Evolutionary conservation across 2,329 filamentous ascomycete species (phyloP).

Genomic region (Aspergillus latus): DNA sequence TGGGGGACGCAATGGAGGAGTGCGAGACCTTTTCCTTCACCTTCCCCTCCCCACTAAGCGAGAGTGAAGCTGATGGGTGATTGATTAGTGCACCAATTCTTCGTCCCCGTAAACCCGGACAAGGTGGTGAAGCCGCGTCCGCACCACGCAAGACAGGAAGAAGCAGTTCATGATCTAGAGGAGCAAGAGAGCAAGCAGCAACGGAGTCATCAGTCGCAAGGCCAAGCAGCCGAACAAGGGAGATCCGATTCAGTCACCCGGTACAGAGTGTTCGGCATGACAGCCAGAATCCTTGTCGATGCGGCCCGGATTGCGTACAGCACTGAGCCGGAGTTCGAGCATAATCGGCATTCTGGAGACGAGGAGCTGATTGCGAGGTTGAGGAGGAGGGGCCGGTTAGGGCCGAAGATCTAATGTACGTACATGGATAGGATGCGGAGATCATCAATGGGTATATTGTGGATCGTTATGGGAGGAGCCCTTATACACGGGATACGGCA

Average conservation of each 20-base stretch:
- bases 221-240: slow-evolving; percentile 40
- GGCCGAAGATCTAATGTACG: slow-evolving; percentile 32
- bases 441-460: too few relatives aligned
- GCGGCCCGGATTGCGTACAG: slow-evolving; percentile 80
- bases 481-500: too few relatives aligned
- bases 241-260: slow-evolving; percentile 50
- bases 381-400: slow-evolving; percentile 57
- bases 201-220: neutral
- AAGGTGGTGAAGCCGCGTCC: slow-evolving; percentile 61
- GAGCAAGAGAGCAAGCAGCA: slow-evolving; percentile 43
- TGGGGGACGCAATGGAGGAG: slow-evolving; percentile 73
- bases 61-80: neutral
- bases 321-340: slow-evolving; percentile 80
- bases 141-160: slow-evolving; percentile 44
- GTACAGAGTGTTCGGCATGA: slow-evolving; percentile 95
- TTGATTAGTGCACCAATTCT: slow-evolving; percentile 76
- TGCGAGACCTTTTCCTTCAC: slow-evolving; percentile 25
- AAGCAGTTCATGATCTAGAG: slow-evolving; percentile 41
- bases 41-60: neutral
- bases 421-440: too few relatives aligned
- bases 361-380: slow-evolving; percentile 64
- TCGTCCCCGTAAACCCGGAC: slow-evolving; percentile 75
- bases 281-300: slow-evolving; percentile 84
- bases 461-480: too few relatives aligned
- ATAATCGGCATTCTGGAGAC: slow-evolving; percentile 63